Evolutionary conservation across 2,329 filamentous ascomycete species (phyloP).

Genomic region (Penicillium sumatraense): DNA sequence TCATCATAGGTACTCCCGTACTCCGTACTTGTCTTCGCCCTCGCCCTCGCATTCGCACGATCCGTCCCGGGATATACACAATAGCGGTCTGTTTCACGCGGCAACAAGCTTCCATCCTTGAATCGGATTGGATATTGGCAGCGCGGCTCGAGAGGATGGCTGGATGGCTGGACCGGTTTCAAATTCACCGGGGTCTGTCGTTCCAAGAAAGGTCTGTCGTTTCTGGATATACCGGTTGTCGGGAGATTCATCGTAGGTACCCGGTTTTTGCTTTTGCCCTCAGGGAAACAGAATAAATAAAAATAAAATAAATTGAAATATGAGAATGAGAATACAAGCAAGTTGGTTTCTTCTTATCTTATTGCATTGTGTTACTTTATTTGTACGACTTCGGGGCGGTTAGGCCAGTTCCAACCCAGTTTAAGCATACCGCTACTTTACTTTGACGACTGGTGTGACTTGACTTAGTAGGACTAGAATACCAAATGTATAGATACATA

Average conservation of each 20-base stretch:
- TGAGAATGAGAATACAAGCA: too few species aligned
- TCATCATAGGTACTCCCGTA: too few species aligned
- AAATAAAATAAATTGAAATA: too few species aligned
- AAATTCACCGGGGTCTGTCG: not conserved
- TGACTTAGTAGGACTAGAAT: not conserved
- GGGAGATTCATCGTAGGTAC: conserved; percentile 2
- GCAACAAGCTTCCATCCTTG: not conserved
- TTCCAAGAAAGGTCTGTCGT: too few species aligned
- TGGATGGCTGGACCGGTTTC: conserved; percentile 1
- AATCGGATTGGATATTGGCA: not conserved
- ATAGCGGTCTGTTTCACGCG: conserved; percentile 2
- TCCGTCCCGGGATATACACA: not conserved
- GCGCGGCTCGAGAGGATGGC: not conserved
- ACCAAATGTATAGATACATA: not conserved
- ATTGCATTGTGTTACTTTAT: not conserved
- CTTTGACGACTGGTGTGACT: not conserved
- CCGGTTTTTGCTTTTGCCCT: too few species aligned
- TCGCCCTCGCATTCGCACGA: not conserved
- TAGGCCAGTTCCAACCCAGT: not conserved
- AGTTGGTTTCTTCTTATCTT: not conserved
- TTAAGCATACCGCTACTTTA: conserved; percentile 2
- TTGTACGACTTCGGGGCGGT: not conserved
- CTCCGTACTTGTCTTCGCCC: too few species aligned
- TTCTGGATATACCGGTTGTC: not conserved
- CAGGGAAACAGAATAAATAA: too few species aligned